Evolutionary conservation across 345 rosid genomes (phyloP), one percentile per base, ranked within the genome.

Genomic region (Noccaea bulbosa): DNA sequence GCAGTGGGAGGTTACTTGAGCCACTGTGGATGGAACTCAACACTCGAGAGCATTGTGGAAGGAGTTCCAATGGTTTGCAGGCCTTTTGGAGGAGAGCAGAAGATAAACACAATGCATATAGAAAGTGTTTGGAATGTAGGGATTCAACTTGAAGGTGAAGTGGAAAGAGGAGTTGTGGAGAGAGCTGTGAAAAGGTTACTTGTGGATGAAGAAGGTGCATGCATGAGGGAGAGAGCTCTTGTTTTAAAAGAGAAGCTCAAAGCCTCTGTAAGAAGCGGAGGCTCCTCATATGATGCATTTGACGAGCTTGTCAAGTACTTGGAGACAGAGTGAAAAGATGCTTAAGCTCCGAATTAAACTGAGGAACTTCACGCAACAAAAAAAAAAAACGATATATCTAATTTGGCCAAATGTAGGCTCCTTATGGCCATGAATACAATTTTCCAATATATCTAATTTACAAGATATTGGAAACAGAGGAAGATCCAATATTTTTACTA

Each of bases 1-100:
- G 48, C 80, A 12, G 76, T 80, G 8, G 78, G 76, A 76, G 75
- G 70, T 1, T 80, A 76, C 6, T 75, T 77, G 80, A 76, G 75
- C 6, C 82, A 79, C 2, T 79, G 80, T 7, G 74, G 80, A 38
- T 79, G 82, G 82, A 75, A 79, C 49, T 75, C 80, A 9, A 79
- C 63, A 3, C 56, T 79, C 6, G 82, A 79, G 32, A 75, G 80
- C 27, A 53, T 79, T 37, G 51, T 39, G 11, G 71, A 67, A 75
- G 80, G 80, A 67, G 75, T 71, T 1, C 82, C 82, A 37, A 66
- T 79, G 74, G 67, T 79, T 9, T 79, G 82, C 46, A 55, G 56
- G 41, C 80, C 82, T 2, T 71, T 54, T 20, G 55, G 14, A 15
- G 77, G 71, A 0, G 82, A 79, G 47, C 82, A 75, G 35, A 67